Base-by-base conservation (phyloP, 75 land plant species). In the Adiantum capillusveneris region DNA sequence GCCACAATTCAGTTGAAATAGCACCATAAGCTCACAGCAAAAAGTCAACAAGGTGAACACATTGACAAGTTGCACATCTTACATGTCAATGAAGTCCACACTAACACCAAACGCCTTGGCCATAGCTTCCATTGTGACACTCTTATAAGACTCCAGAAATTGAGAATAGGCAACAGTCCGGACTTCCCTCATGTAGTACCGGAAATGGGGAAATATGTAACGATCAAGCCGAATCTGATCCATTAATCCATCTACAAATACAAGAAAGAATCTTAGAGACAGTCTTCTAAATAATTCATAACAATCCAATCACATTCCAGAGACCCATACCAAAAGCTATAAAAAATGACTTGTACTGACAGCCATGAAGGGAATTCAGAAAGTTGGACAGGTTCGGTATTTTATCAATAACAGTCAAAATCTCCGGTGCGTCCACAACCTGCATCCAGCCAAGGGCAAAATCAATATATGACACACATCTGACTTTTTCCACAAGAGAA, bases 41-140 rank as follows among this genome's bases (percentile, higher is more conserved):
- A n/a, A n/a, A n/a, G n/a, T n/a, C n/a, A n/a, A n/a, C n/a, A n/a
- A n/a, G n/a, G n/a, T n/a, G n/a, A n/a, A n/a, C n/a, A n/a, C n/a
- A n/a, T n/a, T n/a, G n/a, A n/a, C n/a, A n/a, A n/a, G n/a, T n/a
- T n/a, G n/a, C n/a, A n/a, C n/a, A n/a, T n/a, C 90, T 81, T 68
- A 88, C 94, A 71, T 49, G 65, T 94, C 98, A 65, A 94, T 79
- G 75, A 94, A 94, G 54, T 85, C 81, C 42, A 89, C 86, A 25
- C 85, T 78, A 0, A 94, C 96, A 17, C 98, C 98, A 79, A 94
- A 94, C 9, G 98, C 85, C 58, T 73, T 83, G 12, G 98, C 98
- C 98, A 94, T 94, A 29, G 98, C 98, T 56, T 94, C 98, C 82
- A 94, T 89, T 0, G 98, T 94, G 26, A 94, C 98, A 68, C 98